Percentiles rank a stretch among this genome's conserved stretches.
phyloP scores from a whole-genome alignment of 768 basidiomycete genomes.

The Hygrophorus pudorinus region DNA sequence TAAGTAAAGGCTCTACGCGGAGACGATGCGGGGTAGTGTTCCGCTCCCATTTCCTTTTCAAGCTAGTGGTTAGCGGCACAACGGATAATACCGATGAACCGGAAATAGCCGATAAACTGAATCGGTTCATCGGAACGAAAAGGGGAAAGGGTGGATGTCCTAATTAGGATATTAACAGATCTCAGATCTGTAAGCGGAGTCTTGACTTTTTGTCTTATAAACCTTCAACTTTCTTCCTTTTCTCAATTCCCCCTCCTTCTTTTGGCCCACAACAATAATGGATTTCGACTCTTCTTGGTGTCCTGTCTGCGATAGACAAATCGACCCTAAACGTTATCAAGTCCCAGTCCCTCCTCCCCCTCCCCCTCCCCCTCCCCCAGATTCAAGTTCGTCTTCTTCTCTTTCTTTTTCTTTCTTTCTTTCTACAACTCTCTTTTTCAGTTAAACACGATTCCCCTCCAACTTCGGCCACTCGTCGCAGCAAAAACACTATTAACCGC shows the following conservation, averaged over 20 bases:
- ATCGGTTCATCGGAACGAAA: too few relatives aligned
- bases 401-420: slow-evolving; percentile 4
- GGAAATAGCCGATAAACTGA: too few relatives aligned
- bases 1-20: too few relatives aligned
- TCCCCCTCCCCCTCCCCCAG: slow-evolving; percentile 30
- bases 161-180: too few relatives aligned
- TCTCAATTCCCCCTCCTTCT: neutral
- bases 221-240: too few relatives aligned
- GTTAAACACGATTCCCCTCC: slow-evolving; percentile 10
- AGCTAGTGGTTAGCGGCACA: too few relatives aligned
- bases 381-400: slow-evolving; percentile 25
- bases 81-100: too few relatives aligned
- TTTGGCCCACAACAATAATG: slow-evolving; percentile 4
- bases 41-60: too few relatives aligned
- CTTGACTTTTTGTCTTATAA: too few relatives aligned
- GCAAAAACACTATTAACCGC: slow-evolving; percentile 27
- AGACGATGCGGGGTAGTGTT: too few relatives aligned
- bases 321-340: slow-evolving; percentile 64
- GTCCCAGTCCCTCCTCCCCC: slow-evolving; percentile 31
- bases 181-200: too few relatives aligned
- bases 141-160: too few relatives aligned
- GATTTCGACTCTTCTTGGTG: slow-evolving; percentile 66
- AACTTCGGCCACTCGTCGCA: slow-evolving; percentile 17
- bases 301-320: slow-evolving; percentile 68
- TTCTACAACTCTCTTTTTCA: slow-evolving; percentile 10